These are phyloP conservation scores for Geotrichum reessii DNA, from an alignment of 1,139 yeast species.

Conservation along the genomic window DNA sequence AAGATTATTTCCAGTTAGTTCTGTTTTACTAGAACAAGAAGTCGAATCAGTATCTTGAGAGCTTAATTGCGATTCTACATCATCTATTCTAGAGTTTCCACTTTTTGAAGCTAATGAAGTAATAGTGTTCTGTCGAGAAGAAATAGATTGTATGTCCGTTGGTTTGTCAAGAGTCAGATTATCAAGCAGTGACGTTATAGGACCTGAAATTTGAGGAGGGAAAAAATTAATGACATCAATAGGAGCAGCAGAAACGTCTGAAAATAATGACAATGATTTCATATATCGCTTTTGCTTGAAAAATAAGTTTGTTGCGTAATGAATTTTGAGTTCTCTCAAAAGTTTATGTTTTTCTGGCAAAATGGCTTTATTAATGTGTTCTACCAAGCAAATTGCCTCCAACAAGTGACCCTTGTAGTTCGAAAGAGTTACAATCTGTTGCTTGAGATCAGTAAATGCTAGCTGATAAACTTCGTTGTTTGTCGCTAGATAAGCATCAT, in stretches of 20 bases:
- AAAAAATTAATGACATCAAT: conserved; percentile 43
- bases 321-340: conserved; percentile 44
- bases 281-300: conserved; percentile 31
- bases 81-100: neutral
- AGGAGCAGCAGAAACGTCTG: conserved; percentile 55
- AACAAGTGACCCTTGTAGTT: conserved; percentile 26
- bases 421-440: conserved; percentile 32
- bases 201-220: conserved; percentile 38
- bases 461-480: conserved; percentile 29
- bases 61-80: neutral
- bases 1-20: conserved; percentile 24
- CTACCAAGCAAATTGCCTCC: conserved; percentile 44
- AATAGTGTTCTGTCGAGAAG: conserved; percentile 5
- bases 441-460: conserved; percentile 29
- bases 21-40: conserved; percentile 22
- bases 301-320: conserved; percentile 40
- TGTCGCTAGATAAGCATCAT: conserved; percentile 27
- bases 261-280: conserved; percentile 44
- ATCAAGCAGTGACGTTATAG: conserved; percentile 21
- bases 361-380: conserved; percentile 34
- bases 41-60: conserved; percentile 2
- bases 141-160: neutral
- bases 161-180: conserved; percentile 18
- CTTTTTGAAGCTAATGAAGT: neutral
- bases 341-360: conserved; percentile 34